Conservation (phyloP, 2,329 filamentous ascomycete species). For the Cladophialophora chaetospira region DNA sequence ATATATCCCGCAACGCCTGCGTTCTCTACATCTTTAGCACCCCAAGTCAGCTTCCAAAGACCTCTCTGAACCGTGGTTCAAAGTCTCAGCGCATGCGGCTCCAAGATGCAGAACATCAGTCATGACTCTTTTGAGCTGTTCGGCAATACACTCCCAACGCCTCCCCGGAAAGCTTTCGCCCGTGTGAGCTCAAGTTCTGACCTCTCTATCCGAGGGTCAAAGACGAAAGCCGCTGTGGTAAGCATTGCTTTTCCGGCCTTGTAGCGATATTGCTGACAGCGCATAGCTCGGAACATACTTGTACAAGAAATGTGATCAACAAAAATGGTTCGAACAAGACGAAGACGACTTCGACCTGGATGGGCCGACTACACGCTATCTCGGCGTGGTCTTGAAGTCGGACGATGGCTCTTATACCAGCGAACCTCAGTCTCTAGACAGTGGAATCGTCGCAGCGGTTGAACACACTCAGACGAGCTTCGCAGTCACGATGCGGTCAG, state of each 20-base stretch:
- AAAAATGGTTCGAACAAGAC: constrained; percentile 73
- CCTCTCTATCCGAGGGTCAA: not conserved
- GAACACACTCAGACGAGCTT: constrained; percentile 70
- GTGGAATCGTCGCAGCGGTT: constrained; percentile 65
- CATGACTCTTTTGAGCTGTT: not conserved
- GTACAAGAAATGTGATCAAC: constrained; percentile 75
- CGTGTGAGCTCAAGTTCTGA: not conserved
- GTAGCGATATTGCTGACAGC: not conserved
- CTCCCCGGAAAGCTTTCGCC: not conserved
- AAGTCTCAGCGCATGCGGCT: too few relatives aligned
- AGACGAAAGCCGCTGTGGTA: not conserved
- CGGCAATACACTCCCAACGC: not conserved
- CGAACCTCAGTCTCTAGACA: constrained; percentile 60
- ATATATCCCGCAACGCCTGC: too few relatives aligned
- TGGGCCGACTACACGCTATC: not conserved
- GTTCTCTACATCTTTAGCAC: too few relatives aligned
- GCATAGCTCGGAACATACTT: constrained; percentile 62
- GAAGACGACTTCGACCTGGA: constrained; percentile 49
- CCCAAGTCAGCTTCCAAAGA: too few relatives aligned
- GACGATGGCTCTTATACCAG: not conserved
- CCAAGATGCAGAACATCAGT: constrained; percentile 1
- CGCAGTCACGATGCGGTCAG: constrained; percentile 77
- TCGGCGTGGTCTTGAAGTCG: constrained; percentile 58
- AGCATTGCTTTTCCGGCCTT: not conserved
- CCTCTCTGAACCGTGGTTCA: too few relatives aligned